Conservation (phyloP, 208 protist genomes). For the Leishmania tarentolae region DNA sequence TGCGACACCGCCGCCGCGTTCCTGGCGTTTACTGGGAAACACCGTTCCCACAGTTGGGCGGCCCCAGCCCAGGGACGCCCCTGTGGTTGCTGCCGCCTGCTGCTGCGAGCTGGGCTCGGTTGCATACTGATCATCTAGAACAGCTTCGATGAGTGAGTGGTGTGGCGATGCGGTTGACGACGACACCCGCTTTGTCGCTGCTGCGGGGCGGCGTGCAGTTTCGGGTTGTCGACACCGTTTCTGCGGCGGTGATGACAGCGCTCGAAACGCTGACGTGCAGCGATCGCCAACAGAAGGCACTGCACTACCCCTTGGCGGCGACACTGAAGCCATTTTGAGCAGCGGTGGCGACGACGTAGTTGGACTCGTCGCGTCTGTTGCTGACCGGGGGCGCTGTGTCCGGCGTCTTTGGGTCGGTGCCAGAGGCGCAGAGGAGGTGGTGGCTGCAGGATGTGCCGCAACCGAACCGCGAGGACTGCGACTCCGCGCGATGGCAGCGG, state of each 20-base stretch:
- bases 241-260: background rate
- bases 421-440: background rate
- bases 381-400: background rate
- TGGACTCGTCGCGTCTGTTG: background rate
- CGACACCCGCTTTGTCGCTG: background rate
- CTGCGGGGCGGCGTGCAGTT: background rate
- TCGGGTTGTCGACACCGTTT: background rate
- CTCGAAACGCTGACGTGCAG: background rate
- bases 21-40: background rate
- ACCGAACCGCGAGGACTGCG: background rate
- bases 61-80: background rate
- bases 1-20: background rate
- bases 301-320: background rate
- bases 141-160: constrained; percentile 9
- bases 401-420: background rate
- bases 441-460: background rate
- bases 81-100: background rate
- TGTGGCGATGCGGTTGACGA: constrained; percentile 3
- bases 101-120: background rate
- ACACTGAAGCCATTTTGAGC: background rate
- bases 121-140: constrained; percentile 8
- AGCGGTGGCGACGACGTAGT: background rate
- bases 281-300: background rate
- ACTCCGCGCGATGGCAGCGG: background rate
- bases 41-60: background rate